Evolutionary conservation across 2,329 filamentous ascomycete species (phyloP).

Genomic region (Purpureocillium lavendulum): DNA sequence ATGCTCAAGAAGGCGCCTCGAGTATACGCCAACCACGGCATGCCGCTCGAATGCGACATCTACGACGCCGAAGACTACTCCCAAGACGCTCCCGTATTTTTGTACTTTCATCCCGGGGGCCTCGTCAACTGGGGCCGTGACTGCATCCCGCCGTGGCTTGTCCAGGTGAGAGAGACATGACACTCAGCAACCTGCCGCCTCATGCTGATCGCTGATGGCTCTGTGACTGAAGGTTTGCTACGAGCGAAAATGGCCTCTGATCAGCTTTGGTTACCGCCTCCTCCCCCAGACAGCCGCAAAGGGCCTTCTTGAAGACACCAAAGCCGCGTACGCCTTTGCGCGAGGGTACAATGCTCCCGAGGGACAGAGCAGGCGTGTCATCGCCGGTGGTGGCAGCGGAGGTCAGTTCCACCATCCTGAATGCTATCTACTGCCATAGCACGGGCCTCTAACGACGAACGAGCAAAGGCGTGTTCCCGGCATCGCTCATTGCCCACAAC

Average conservation of each 20-base stretch:
- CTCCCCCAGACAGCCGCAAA: slow-evolving; percentile 20
- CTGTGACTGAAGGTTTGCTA: slow-evolving; percentile 15
- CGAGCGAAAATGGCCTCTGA: slow-evolving; percentile 22
- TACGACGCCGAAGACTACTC: slow-evolving; percentile 17
- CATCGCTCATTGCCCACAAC: slow-evolving; percentile 19
- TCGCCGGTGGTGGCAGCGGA: slow-evolving; percentile 23
- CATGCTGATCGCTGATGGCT: no score
- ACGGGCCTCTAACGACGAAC: no score
- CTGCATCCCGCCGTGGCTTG: slow-evolving; percentile 26
- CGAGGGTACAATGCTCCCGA: slow-evolving; percentile 9
- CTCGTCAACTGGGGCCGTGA: slow-evolving; percentile 21
- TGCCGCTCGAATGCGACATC: slow-evolving; percentile 26
- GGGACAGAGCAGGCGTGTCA: slow-evolving; percentile 14
- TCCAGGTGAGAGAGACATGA: slow-evolving; percentile 19
- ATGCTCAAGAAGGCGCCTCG: slow-evolving; percentile 19
- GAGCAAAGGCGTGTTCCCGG: slow-evolving; percentile 23
- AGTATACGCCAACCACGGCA: slow-evolving; percentile 19
- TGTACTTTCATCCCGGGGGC: slow-evolving; percentile 28
- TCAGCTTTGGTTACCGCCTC: slow-evolving; percentile 25
- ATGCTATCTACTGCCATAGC: no score
- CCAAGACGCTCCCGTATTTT: slow-evolving; percentile 17
- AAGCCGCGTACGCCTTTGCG: slow-evolving; percentile 22
- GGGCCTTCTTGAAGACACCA: slow-evolving; percentile 20
- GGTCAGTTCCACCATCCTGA: slow-evolving; percentile 14
- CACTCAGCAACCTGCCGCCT: neutral